Base-by-base conservation (phyloP, 768 basidiomycete species). In the Tephrocybe sp. region DNA sequence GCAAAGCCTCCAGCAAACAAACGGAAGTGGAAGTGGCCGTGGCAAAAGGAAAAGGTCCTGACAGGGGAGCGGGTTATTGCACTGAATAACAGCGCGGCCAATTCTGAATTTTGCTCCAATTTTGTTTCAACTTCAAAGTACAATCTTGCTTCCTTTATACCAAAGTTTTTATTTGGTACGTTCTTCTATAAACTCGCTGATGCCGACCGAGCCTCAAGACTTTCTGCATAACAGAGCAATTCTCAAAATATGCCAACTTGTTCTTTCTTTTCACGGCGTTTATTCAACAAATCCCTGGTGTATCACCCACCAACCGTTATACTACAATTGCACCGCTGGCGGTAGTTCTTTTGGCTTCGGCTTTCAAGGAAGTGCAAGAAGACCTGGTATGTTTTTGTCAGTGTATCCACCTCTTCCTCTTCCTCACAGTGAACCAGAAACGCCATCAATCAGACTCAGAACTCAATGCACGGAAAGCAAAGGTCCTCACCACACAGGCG, bases 201-300 rank as follows among this genome's bases (percentile, higher is more conserved):
- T 24, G 20, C 17, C 24, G 26, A 17, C 40, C 4, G 23, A 14
- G 32, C 9, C 11, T 48, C 40, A 48, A 48, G 34, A 47, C 21
- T 52, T 30, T 50, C 23, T 24, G 44, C 11, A 21, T 36, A 15
- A 5, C 70, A 96, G 95, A 96, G 67, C 94, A 98, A 83, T 97
- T 98, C 76, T 94, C 92, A 38, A 93, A 97, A 82, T 98, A 98
- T 66, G 96, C 97, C 59, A 98, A 99, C 66, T 46, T 98, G 54
- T 99, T 99, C 78, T 99, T 99, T 79, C 77, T 99, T 52, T 98
- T 99, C 75, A 98, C 96, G 25, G 93, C 93, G 17, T 86, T 80
- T 70, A 98, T 98, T 43, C 96, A 98, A 64, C 97, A 99, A 73
- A 94, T 99, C 58, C 97, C 97, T 14, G 91, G 85, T 60, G 95